Evolutionary conservation across 208 protist species (phyloP), one percentile per base, ranked within the genome.

Genomic region (Naegleria lovaniensis): DNA sequence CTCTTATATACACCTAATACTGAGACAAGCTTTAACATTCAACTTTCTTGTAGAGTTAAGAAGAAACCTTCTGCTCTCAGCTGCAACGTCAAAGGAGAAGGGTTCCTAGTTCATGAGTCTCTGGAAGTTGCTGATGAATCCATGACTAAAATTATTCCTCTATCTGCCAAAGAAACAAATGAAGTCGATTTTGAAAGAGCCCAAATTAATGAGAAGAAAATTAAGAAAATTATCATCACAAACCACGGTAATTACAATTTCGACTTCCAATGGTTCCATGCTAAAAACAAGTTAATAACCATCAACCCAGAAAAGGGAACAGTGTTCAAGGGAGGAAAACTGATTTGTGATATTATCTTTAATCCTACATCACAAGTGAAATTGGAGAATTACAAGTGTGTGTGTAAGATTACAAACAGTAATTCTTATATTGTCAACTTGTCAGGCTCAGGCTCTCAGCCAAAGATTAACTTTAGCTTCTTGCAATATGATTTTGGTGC

Each of bases 41-140:
- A 97, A 89, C 92, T 99, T 39, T 90, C 94, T 43, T 98, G 96
- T 92, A 88, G 91, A 25, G 94, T 99, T 15, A 97, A 97, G 93
- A 97, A 97, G 88, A 96, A 97, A 85, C 96, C 95, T 85, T 94
- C 95, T 87, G 94, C 95, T 41, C 93, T 99, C 51, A 96, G 94
- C 22, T 95, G 98, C 91, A 99, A 99, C 94, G 95, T 98, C 41
- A 99, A 99, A 93, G 98, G 98, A 76, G 96, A 98, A 84, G 98
- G 97, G 36, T 96, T 98, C 89, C 92, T 91, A 89, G 95, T 98
- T 88, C 97, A 98, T 93, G 96, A 98, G 41, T 67, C 92, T 25
- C 88, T 99, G 9, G 76, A 92, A 2, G 91, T 99, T 67, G 6
- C 11, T 36, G 25, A 22, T 55, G 7, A 55, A 3, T n/a, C 6